Conservation (phyloP, 2,329 filamentous ascomycete genomes). For the Catunica adiposa region DNA sequence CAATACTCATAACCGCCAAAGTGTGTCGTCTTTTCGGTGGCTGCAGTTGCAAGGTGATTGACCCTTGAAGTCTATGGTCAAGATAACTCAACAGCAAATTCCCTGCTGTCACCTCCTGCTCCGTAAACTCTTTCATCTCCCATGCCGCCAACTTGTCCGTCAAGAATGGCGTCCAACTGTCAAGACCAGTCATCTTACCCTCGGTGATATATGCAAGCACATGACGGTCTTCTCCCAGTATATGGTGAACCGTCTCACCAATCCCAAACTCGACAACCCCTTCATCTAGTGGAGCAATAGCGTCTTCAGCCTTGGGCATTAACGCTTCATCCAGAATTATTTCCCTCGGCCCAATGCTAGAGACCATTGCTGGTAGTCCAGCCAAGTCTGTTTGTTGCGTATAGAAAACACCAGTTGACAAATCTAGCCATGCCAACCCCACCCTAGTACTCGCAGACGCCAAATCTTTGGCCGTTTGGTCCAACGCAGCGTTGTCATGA, state of each 20-base stretch:
- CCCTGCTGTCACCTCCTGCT: constrained; percentile 58
- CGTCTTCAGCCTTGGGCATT: not conserved
- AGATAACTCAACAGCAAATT: constrained; percentile 75
- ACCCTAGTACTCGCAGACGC: constrained; percentile 22
- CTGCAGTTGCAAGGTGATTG: constrained; percentile 61
- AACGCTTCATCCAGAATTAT: constrained; percentile 42
- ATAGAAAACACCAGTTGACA: constrained; percentile 88
- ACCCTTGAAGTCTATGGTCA: constrained; percentile 56
- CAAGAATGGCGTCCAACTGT: constrained; percentile 60
- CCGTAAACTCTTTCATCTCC: constrained; percentile 40
- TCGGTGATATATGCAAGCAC: constrained; percentile 55
- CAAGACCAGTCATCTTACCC: constrained; percentile 30
- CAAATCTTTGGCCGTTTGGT: not conserved
- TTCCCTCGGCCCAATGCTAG: constrained; percentile 69
- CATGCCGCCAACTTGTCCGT: constrained; percentile 50
- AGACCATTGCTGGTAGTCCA: constrained; percentile 62
- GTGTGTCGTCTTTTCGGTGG: constrained; percentile 59
- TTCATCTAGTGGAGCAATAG: not conserved
- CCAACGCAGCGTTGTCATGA: constrained; percentile 1
- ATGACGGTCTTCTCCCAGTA: constrained; percentile 60
- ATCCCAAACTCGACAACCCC: not conserved
- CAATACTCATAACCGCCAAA: constrained; percentile 71
- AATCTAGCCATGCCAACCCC: constrained; percentile 82
- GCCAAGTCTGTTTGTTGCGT: constrained; percentile 59
- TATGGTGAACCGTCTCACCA: constrained; percentile 36